Base-by-base conservation (phyloP, 1,139 yeast genomes). In the Scheffersomyces cryptocercus region DNA sequence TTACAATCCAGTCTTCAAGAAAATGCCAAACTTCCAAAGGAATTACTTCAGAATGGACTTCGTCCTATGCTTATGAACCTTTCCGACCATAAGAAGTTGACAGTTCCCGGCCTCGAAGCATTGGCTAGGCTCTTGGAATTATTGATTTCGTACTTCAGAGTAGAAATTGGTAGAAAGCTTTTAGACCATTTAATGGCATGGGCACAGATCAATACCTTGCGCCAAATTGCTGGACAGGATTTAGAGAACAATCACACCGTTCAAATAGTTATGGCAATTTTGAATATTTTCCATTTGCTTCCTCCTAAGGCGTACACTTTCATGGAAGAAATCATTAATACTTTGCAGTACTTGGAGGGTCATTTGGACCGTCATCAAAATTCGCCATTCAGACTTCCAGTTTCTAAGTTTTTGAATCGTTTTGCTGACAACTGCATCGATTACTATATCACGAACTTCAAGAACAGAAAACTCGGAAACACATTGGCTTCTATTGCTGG, bases 31-130 rank as follows among this genome's bases (percentile, higher is more conserved):
- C 73, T 95, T 41, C 99, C 99, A 1, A 90, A 91, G 58, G 99
- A 95, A 53, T 70, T 93, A 35, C 71, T 95, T 28, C 99, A 95
- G 61, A 89, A 87, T 61, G 99, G 99, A 0, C 73, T 95, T 48
- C 80, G 97, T 45, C 99, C 99, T 1, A 90, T 95, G 85, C 68
- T 95, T 51, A 88, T 91, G 91, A 93, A 93, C 55, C 70, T 95
- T 35, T 88, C 97, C 0, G 99, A 95, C 55, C 96, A 90, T 62
- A 90, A 89, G 61, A 84, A 91, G 46, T 72, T 95, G 40, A 88
- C 97, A 0, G 95, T 89, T 1, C 79, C 90, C 1, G 97, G 98
- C 1, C 71, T 95, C 24, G 97, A 91, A 58, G 97, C 98, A 0
- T 71, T 95, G 30, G 96, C 97, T 0, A 75, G 95, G 40, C 73